Percentiles rank a stretch among this genome's conserved stretches.
phyloP scores from a whole-genome alignment of 2,329 filamentous ascomycete species.

The Pyricularia pennisetigena region DNA sequence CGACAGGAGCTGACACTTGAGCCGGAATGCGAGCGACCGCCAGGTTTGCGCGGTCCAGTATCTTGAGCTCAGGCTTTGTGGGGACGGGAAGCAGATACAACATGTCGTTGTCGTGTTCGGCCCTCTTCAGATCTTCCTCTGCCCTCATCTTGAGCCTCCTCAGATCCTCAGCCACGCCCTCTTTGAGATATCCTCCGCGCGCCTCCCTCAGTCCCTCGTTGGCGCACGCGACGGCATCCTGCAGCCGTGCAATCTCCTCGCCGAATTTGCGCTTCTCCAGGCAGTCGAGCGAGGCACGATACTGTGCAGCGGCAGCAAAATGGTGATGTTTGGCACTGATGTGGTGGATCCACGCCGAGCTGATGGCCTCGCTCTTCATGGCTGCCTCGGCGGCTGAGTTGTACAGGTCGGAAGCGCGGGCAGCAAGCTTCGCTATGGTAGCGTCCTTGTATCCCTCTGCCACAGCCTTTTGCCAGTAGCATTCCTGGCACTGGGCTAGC shows the following conservation, averaged over 20 bases:
- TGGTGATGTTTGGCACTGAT: conserved; percentile 96
- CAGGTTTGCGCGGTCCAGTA: conserved; percentile 83
- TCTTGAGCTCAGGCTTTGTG: conserved; percentile 77
- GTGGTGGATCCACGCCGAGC: conserved; percentile 94
- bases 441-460: conserved; percentile 90
- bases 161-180: conserved; percentile 71
- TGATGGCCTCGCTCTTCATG: conserved; percentile 80
- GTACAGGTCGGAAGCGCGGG: conserved; percentile 84
- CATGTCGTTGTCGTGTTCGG: conserved; percentile 92
- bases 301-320: conserved; percentile 92
- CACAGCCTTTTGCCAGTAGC: conserved; percentile 95
- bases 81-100: conserved; percentile 85
- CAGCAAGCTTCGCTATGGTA: conserved; percentile 83
- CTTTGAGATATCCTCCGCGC: conserved; percentile 56
- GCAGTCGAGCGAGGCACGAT: conserved; percentile 80
- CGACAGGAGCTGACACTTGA: conserved; percentile 71
- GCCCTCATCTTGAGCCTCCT: conserved; percentile 74
- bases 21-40: conserved; percentile 68
- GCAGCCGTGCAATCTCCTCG: conserved; percentile 82
- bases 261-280: conserved; percentile 91
- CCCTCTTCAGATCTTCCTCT: conserved; percentile 78
- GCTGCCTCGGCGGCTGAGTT: conserved; percentile 74
- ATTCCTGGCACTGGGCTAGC: conserved; percentile 90
- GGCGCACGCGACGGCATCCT: conserved; percentile 73
- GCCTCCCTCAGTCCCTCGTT: conserved; percentile 80